Base-by-base conservation (phyloP, 1,284 basidiomycete species). In the Naganishia liquefaciens region DNA sequence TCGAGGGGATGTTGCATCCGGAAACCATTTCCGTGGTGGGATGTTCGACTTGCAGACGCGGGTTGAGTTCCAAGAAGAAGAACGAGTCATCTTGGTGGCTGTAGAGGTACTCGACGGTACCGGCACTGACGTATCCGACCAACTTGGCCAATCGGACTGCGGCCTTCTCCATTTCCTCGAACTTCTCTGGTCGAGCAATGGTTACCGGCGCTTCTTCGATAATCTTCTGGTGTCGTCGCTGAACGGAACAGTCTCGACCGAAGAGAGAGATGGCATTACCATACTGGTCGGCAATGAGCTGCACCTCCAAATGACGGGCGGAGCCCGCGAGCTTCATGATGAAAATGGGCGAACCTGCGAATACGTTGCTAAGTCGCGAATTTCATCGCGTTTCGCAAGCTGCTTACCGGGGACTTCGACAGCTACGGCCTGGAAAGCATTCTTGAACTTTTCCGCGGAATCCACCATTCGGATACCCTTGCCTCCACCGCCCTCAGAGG, bases 21-120 rank as follows among this genome's bases (percentile, higher is more conserved):
- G 91, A 89, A 39, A 99, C 96, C 93, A 99, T 99, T 81, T 99
- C 96, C 28, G 96, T 99, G 21, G 96, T 99, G 21, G 96, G 96
- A 78, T 96, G 94, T 83, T 98, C 95, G 75, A 99, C 96, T 82
- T 99, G 96, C 40, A 99, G 88, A 86, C 96, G 95, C 51, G 96
- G 96, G 81, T 99, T 99, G 70, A 99, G 87, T 81, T 99, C 96
- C 67, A 99, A 85, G 86, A 99, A 99, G 81, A 90, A 91, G 82
- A 98, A 99, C 40, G 88, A 86, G 76, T 96, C 91, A 68, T 96
- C 92, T 0, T 88, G 85, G 70, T 93, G 93, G 70, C 89, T 96
- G 82, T 99, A 99, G 47, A 99, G 88, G 81, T 97, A 98, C 85
- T 97, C 96, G 69, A 98, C 94, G 33, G 96, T 99, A 76, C 96